Evolutionary conservation across 768 basidiomycete species (phyloP), one percentile per base, ranked within the genome.

Genomic region (Serendipita sp.): DNA sequence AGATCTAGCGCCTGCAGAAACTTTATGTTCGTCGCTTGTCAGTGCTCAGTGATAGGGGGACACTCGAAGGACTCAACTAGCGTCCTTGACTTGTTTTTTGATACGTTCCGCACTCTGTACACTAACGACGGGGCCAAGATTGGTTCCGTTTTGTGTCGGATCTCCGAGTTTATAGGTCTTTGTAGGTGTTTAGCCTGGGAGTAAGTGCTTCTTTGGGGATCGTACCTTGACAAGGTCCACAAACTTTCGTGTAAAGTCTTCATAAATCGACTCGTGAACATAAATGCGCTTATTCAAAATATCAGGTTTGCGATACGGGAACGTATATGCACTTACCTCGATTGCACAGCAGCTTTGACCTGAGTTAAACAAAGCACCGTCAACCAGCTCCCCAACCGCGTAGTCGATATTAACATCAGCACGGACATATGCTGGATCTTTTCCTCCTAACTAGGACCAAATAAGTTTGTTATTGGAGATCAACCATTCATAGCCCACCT

Each of bases 271-370:
- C 70, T 90, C 86, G 72, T 97, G 91, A 32, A 97, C 95, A 73
- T 98, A 98, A 46, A 99, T 92, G 16, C 95, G 82, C 87, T 92
- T 69, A 11, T 13, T 7, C 18, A 64, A 16, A 48, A 37, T 24
- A 24, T 24, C 24, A 24, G 24, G 24, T 24, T 24, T 24, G 24
- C 24, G 11, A 24, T 24, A 15, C 38, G n/a, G 38, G 46, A 32
- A 28, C 46, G 37, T 32, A 30, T 16, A 8, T 24, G 28, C 37
- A 65, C 76, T 15, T 67, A 88, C 89, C 78, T 99, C 96, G 66
- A 98, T 78, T 0, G 88, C 84, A 71, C 95, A 97, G 74, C 95
- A 98, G 68, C 92, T 94, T 75, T 99, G 96, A 1, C 96, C 96
- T 15, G 94, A 93, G 74, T 98, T 98, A 79, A 92, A 99, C 76